These are phyloP conservation scores for Excoecaria agallocha DNA, from an alignment of 345 rosid species.

Conservation along the genomic window DNA sequence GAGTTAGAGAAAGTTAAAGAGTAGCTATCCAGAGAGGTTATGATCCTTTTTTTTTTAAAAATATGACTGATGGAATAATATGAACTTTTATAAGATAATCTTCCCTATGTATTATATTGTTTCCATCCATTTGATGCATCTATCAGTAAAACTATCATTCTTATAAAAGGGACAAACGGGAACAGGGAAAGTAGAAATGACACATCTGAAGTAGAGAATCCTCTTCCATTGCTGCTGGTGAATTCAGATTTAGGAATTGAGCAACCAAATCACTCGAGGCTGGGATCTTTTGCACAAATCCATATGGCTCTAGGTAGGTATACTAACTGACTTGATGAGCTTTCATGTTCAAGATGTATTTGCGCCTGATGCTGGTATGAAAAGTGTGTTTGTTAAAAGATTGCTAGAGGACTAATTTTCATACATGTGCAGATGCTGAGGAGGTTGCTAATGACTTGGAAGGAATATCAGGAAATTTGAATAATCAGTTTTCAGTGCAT, in stretches of 20 bases:
- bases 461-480: constrained; percentile 26
- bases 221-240: constrained; percentile 38
- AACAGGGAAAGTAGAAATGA: constrained; percentile 54
- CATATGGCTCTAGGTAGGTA: constrained; percentile 35
- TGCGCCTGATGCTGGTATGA: constrained; percentile 6
- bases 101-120: not conserved
- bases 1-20: constrained; percentile 1
- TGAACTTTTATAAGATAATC: not conserved
- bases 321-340: constrained; percentile 29
- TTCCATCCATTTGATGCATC: not conserved
- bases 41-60: not conserved
- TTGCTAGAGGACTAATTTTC: constrained; percentile 41
- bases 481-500: constrained; percentile 29
- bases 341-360: constrained; percentile 22
- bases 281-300: constrained; percentile 38
- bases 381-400: constrained; percentile 16
- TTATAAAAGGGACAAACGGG: constrained; percentile 19
- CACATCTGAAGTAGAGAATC: constrained; percentile 35
- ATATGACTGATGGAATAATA: not conserved
- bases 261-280: constrained; percentile 37
- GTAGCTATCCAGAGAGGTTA: not conserved
- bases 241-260: constrained; percentile 39
- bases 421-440: constrained; percentile 53
- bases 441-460: constrained; percentile 43
- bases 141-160: constrained; percentile 1